These are phyloP conservation scores for Fomitopsis schrenkii DNA, from an alignment of 1,284 basidiomycete genomes.

Conservation along the genomic window DNA sequence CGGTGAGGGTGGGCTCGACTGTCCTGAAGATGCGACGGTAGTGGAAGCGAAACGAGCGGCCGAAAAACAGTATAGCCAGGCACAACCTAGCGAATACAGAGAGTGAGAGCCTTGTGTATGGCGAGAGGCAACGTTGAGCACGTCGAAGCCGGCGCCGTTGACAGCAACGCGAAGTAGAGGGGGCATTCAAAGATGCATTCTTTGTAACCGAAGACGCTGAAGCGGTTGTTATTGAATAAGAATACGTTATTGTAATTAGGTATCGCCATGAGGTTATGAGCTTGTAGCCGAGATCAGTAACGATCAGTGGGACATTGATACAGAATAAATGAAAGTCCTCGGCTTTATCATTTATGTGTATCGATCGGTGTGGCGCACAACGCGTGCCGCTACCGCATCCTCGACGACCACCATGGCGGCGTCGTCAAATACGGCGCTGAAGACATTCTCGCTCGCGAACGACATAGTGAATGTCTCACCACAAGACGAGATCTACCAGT, in stretches of 20 bases:
- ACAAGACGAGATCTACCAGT: constrained; percentile 81
- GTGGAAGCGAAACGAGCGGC: neutral
- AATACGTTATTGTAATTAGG: too few species aligned
- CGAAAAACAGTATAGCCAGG: neutral
- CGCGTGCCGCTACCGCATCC: neutral
- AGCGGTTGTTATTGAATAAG: too few species aligned
- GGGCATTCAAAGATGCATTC: neutral
- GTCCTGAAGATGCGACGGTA: neutral
- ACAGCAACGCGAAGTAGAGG: neutral
- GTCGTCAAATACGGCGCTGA: constrained; percentile 52
- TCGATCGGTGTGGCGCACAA: neutral
- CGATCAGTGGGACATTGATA: neutral
- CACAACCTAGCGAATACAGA: neutral
- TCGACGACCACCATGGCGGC: constrained; percentile 21
- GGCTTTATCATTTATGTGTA: neutral
- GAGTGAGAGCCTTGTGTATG: neutral
- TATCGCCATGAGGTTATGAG: too few species aligned
- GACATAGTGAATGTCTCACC: constrained; percentile 66
- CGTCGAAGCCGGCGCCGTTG: neutral
- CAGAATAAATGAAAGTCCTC: neutral
- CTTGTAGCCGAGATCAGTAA: too few species aligned
- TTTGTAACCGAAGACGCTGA: neutral
- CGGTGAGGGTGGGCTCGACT: neutral
- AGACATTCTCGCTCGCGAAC: constrained; percentile 85
- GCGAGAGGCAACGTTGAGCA: neutral